Base-by-base conservation (phyloP, 208 protist species). In the Leptomonas pyrrhocoris region DNA sequence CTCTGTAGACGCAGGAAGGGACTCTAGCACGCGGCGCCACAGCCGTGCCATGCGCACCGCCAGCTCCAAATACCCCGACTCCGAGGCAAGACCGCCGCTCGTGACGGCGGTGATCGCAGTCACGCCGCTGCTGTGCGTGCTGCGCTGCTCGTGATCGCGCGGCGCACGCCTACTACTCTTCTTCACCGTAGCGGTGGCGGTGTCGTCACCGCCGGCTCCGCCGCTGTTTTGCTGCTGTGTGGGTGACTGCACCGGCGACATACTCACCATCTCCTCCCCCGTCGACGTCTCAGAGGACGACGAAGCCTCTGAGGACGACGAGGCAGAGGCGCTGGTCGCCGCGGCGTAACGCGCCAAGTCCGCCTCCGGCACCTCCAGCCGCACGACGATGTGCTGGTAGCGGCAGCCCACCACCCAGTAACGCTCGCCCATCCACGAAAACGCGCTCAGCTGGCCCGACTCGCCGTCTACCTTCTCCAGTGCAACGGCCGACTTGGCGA, bases 351-450 rank as follows among this genome's bases (percentile, higher is more conserved):
- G 69, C 46, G 58, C 31, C 36, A 93, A 31, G 61, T 95, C 90
- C 45, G 81, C 80, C 73, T 90, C 78, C 9, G 84, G 83, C n/a
- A 93, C 81, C n/a, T 72, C 54, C 31, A 90, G 63, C 8, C 86
- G 82, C 8, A 85, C 75, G n/a, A 96, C 53, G 12, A 94, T 53
- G 74, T 94, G 85, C 25, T 74, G 59, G 15, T 77, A 76, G 46
- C 72, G 63, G 45, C 73, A 80, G 16, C 91, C 91, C 25, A 94
- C 58, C 12, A 93, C 34, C 89, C 91, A 96, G 75, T 89, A 96
- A 19, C 80, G 82, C 72, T 73, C 75, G 0, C 70, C 79, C 21
- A 62, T 42, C 64, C 79, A 65, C 7, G 25, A 34, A 36, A 94
- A 81, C 25, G 91, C 91, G 16, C 78, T 48, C 23, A 96, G 51